phyloP scores from a whole-genome alignment of 768 basidiomycete species.

The Lentinula boryana region DNA sequence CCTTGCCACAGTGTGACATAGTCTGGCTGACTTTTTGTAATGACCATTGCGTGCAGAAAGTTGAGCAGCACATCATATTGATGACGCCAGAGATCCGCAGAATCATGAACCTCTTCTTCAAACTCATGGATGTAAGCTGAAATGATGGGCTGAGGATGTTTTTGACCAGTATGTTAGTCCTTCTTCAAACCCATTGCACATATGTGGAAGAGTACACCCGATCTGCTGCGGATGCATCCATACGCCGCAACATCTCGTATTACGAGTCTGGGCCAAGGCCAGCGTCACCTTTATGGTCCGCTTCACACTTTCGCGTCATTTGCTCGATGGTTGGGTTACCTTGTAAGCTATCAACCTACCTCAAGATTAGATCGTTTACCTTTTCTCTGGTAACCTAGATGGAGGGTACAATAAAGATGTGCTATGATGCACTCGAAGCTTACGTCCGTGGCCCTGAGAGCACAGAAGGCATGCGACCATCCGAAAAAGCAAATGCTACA shows the following conservation, averaged over 20 bases:
- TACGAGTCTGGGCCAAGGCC: conserved; percentile 5
- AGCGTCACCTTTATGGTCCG: not conserved
- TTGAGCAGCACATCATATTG: conserved; percentile 72
- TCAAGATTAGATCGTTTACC: conserved; percentile 4
- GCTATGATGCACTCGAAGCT: conserved; percentile 57
- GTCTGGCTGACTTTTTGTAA: not conserved
- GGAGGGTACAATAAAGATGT: conserved; percentile 79
- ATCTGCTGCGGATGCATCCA: conserved; percentile 62
- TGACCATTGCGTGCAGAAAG: conserved; percentile 29
- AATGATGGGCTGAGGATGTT: conserved; percentile 17
- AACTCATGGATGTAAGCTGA: conserved; percentile 65
- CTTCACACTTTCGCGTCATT: conserved; percentile 26
- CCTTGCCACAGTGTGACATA: not conserved
- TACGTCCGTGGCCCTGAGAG: conserved; percentile 32
- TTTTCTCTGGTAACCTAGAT: conserved; percentile 39
- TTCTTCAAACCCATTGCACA: conserved; percentile 34
- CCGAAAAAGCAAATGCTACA: conserved; percentile 27
- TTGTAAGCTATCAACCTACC: conserved; percentile 43
- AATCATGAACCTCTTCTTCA: conserved; percentile 62
- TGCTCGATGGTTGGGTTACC: conserved; percentile 82
- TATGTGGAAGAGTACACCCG: conserved; percentile 30
- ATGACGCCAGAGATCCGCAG: conserved; percentile 64
- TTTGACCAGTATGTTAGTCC: conserved; percentile 20
- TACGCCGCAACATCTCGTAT: conserved; percentile 37
- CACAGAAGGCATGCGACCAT: conserved; percentile 14